Conservation (phyloP, 1,284 basidiomycete species). For the Cryptococcus sp. region DNA sequence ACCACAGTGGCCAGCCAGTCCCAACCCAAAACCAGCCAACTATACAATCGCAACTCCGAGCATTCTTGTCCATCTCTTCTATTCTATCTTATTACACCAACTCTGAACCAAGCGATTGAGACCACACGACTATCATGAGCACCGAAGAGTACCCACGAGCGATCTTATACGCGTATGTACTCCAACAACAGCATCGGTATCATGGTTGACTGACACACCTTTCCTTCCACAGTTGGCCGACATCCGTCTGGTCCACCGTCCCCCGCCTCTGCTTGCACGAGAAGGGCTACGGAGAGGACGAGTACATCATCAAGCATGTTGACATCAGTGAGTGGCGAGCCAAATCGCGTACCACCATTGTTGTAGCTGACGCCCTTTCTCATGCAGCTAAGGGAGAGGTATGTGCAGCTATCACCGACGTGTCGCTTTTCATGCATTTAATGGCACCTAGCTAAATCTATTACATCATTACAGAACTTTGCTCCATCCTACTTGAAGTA, state of each 20-base stretch:
- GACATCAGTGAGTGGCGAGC: slow-evolving; percentile 43
- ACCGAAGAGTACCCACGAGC: background rate
- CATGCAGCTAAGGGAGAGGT: slow-evolving; percentile 52
- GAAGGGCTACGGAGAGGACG: slow-evolving; percentile 53
- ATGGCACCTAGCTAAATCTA: background rate
- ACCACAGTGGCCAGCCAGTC: too few relatives aligned
- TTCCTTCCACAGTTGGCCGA: slow-evolving; percentile 39
- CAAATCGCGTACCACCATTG: background rate
- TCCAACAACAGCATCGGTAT: too few relatives aligned
- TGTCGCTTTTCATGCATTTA: too few relatives aligned
- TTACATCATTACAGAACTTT: slow-evolving; percentile 45
- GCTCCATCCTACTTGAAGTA: slow-evolving; percentile 52
- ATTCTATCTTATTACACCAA: too few relatives aligned
- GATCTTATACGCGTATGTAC: background rate
- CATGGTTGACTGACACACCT: background rate
- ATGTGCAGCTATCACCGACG: slow-evolving; percentile 1
- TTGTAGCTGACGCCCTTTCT: background rate
- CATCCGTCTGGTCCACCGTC: slow-evolving; percentile 52
- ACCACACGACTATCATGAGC: background rate
- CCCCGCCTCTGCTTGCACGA: slow-evolving; percentile 51
- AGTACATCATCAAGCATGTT: slow-evolving; percentile 50
- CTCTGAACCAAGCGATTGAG: too few relatives aligned
- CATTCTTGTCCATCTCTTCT: too few relatives aligned
- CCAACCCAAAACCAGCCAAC: too few relatives aligned
- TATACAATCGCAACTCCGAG: too few relatives aligned